phyloP scores from a whole-genome alignment of 1,284 basidiomycete species.

The Spongiforma sp. region DNA sequence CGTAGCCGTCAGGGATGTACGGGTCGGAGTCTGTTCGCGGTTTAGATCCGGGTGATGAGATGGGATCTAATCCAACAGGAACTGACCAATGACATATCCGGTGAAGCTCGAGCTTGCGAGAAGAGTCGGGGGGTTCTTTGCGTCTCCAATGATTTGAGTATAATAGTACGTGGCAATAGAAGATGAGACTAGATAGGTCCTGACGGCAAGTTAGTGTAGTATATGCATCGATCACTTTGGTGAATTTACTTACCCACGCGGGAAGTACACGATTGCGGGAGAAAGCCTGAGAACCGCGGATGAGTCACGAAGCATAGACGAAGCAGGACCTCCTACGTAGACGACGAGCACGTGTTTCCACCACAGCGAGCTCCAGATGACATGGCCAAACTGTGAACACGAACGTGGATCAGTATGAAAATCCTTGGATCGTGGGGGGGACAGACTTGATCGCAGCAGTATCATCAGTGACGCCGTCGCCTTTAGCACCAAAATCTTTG shows the following conservation, averaged over 20 bases:
- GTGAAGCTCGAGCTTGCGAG: constrained; percentile 49
- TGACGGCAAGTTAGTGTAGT: constrained; percentile 12
- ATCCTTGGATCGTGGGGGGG: background rate
- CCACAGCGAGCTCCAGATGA: constrained; percentile 31
- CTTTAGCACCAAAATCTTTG: constrained; percentile 36
- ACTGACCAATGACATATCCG: constrained; percentile 56
- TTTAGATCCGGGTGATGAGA: constrained; percentile 10
- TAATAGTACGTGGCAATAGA: constrained; percentile 57
- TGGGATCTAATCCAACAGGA: background rate
- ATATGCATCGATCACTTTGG: background rate
- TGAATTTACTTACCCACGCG: constrained; percentile 25
- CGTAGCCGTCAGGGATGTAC: constrained; percentile 44
- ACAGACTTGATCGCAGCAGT: constrained; percentile 35
- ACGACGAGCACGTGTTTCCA: constrained; percentile 14
- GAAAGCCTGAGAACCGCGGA: constrained; percentile 23
- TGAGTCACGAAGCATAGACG: background rate
- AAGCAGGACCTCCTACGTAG: constrained; percentile 23
- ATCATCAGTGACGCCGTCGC: constrained; percentile 37
- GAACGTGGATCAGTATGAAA: constrained; percentile 7
- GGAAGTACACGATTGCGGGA: constrained; percentile 37
- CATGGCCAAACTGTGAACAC: constrained; percentile 29
- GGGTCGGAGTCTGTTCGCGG: constrained; percentile 46
- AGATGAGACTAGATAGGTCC: constrained; percentile 53
- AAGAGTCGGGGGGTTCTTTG: constrained; percentile 52
- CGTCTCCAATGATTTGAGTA: constrained; percentile 55